These are phyloP conservation scores for Purshia tridentata DNA, from an alignment of 306 rosid genomes.

Conservation along the genomic window DNA sequence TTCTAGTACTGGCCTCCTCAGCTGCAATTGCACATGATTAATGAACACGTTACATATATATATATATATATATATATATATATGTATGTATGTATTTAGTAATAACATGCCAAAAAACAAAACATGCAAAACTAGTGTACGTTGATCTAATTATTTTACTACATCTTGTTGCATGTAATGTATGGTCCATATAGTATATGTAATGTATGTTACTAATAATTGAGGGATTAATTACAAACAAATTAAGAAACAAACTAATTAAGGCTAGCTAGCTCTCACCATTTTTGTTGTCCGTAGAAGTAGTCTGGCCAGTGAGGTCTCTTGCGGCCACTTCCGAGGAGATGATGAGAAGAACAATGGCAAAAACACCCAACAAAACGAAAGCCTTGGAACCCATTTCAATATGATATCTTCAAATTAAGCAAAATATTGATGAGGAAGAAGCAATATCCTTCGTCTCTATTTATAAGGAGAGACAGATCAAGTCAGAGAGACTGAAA, in stretches of 20 bases:
- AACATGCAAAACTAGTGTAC: no score
- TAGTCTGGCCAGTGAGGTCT: conserved; percentile 8
- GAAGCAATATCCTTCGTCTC: background rate
- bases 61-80: no score
- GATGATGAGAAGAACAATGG: conserved; percentile 34
- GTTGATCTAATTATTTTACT: no score
- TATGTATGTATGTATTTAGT: no score
- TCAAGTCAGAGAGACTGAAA: background rate
- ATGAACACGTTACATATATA: background rate
- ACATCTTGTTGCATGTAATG: background rate
- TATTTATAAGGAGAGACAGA: conserved; percentile 25
- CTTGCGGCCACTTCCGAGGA: conserved; percentile 31
- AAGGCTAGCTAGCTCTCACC: background rate
- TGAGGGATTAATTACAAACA: no score
- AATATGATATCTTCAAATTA: background rate
- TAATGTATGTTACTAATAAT: no score
- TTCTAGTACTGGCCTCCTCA: background rate
- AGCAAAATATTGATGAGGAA: background rate
- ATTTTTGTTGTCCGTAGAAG: background rate
- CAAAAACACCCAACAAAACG: conserved; percentile 35
- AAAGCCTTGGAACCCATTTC: conserved; percentile 43
- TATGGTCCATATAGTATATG: no score
- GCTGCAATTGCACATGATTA: background rate
- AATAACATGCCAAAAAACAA: no score
- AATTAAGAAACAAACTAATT: no score